phyloP scores from a whole-genome alignment of 1,284 basidiomycete genomes.

The Leccinum ambiguum region DNA sequence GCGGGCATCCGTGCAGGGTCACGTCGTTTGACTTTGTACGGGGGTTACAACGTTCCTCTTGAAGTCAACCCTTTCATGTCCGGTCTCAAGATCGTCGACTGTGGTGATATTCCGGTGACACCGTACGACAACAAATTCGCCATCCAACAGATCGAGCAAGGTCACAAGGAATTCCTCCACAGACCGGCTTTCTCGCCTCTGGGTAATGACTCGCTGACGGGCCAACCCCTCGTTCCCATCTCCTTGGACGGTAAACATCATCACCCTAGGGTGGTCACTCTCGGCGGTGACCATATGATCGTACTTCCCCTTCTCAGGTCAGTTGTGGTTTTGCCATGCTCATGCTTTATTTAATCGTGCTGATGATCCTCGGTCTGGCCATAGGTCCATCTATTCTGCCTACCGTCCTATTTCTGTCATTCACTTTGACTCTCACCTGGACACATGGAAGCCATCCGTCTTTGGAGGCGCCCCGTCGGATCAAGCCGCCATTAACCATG shows the following conservation, averaged over 20 bases:
- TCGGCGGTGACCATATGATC: conserved; percentile 81
- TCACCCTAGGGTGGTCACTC: conserved; percentile 69
- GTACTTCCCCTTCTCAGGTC: conserved; percentile 54
- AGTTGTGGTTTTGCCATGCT: background rate
- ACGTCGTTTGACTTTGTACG: conserved; percentile 68
- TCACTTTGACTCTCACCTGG: conserved; percentile 77
- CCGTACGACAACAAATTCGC: conserved; percentile 71
- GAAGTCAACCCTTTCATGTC: conserved; percentile 64
- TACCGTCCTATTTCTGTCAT: conserved; percentile 77
- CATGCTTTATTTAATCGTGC: conserved; percentile 16
- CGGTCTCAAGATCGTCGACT: conserved; percentile 68
- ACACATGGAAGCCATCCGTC: conserved; percentile 73
- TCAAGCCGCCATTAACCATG: conserved; percentile 71
- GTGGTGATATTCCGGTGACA: conserved; percentile 57
- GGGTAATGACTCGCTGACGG: conserved; percentile 58
- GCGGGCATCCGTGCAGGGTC: conserved; percentile 75
- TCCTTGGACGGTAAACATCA: conserved; percentile 53
- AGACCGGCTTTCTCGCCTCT: conserved; percentile 58
- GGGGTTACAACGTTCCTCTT: conserved; percentile 75
- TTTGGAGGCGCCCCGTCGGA: conserved; percentile 69
- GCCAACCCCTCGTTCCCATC: conserved; percentile 51
- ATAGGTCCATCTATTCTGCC: conserved; percentile 61
- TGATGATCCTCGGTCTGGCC: conserved; percentile 31
- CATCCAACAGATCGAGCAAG: conserved; percentile 71
- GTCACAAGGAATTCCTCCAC: conserved; percentile 61